Conservation (phyloP, 1,139 yeast species). For the Protomyces arabidopsidicola region DNA sequence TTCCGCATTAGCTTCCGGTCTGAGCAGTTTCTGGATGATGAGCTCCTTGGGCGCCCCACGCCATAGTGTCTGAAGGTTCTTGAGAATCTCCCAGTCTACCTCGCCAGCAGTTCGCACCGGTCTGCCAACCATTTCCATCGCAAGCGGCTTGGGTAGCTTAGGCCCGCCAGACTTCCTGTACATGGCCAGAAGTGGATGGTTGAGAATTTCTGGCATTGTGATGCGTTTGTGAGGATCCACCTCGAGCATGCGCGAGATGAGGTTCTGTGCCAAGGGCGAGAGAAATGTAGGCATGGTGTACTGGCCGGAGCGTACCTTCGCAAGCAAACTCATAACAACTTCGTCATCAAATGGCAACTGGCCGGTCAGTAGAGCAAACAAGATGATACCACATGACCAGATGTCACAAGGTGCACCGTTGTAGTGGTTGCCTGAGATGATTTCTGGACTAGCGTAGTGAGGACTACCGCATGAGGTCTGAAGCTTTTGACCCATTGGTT, state of each 20-base stretch:
- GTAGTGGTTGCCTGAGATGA: slow-evolving; percentile 86
- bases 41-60: slow-evolving; percentile 71
- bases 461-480: slow-evolving; percentile 98
- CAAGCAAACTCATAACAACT: slow-evolving; percentile 73
- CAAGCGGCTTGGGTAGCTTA: slow-evolving; percentile 30
- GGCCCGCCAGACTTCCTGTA: slow-evolving; percentile 43
- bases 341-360: slow-evolving; percentile 96
- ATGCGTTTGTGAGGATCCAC: slow-evolving; percentile 78
- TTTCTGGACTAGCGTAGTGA: slow-evolving; percentile 97
- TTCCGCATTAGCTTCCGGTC: slow-evolving; percentile 65
- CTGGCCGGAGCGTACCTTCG: slow-evolving; percentile 87
- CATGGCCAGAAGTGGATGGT: slow-evolving; percentile 73
- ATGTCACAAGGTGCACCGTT: slow-evolving; percentile 97
- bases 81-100: slow-evolving; percentile 76
- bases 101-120: slow-evolving; percentile 53
- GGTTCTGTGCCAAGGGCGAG: slow-evolving; percentile 77
- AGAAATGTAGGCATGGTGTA: slow-evolving; percentile 77
- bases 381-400: slow-evolving; percentile 96
- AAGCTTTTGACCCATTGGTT: slow-evolving; percentile 72
- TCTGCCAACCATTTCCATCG: slow-evolving; percentile 35
- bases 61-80: slow-evolving; percentile 81
- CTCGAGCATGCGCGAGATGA: slow-evolving; percentile 73
- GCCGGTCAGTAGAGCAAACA: slow-evolving; percentile 89
- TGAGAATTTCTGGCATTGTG: slow-evolving; percentile 63
- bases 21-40: slow-evolving; percentile 56